Evolutionary conservation across 2,329 filamentous ascomycete genomes (phyloP), one percentile per base, ranked within the genome.

Genomic region (Aureobasidium sp.): DNA sequence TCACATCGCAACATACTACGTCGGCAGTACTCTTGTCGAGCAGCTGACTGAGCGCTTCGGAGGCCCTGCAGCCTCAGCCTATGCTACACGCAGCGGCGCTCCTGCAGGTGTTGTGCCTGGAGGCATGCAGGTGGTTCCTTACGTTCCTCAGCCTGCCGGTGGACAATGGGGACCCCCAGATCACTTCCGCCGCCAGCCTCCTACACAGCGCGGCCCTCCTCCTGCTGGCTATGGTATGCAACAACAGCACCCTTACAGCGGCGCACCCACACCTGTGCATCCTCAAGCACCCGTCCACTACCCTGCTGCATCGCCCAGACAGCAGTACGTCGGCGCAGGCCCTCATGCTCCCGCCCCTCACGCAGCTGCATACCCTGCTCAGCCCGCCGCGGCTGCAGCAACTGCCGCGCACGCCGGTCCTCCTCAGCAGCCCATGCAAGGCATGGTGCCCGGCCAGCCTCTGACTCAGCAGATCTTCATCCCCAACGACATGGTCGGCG

Each of bases 401-500:
- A 79, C 79, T 59, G 54, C 55, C 5, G 73, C 73, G 34, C 85
- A 87, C 68, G 86, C 85, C 64, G 88, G 85, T 27, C 87, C 88
- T 59, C 86, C 89, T 55, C 84, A 86, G 65, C 88, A 90, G 70
- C 88, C 90, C 9, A 87, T 91, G 78, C 85, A 87, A 65, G 85
- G 84, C 21, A 85, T 86, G 76, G 82, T 92, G 69, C 87, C 89
- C 44, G 90, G 90, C 57, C 87, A 90, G 66, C 91, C 92, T 55
- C 81, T 97, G 71, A 99, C 94, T 3, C 94, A 99, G 76, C 94
- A 99, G 76, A 99, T 99, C 67, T 99, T 89, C 78, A 99, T 99
- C 69, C 94, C 94, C 63, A 99, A 99, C 73, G 94, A 99, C 72
- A 97, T 99, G 94, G 94, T 99, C 59, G 94, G 94, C 65, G 94